Percentiles rank a stretch among this genome's conserved stretches.
These are phyloP conservation scores for Arxiozyma slooffiae DNA, from an alignment of 1,139 yeast species.

Conservation along the genomic window DNA sequence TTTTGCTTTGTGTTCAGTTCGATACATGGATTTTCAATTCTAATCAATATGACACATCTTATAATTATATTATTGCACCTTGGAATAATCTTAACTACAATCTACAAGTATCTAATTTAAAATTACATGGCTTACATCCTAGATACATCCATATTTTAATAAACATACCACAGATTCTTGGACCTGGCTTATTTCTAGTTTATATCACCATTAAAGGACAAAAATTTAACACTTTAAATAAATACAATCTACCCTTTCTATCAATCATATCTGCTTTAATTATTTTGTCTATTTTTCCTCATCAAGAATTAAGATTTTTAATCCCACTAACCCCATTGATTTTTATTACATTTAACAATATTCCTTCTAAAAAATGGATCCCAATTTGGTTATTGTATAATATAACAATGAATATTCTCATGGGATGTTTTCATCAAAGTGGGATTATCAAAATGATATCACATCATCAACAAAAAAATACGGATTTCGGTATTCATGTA, in stretches of 20 bases:
- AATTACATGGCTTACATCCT: constrained; percentile 77
- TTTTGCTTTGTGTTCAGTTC: constrained; percentile 34
- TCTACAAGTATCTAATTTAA: constrained; percentile 45
- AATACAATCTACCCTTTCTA: constrained; percentile 39
- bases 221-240: constrained; percentile 4
- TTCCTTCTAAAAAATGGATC: constrained; percentile 25
- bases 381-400: constrained; percentile 64
- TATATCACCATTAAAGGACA: constrained; percentile 13
- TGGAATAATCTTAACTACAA: constrained; percentile 70
- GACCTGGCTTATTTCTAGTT: constrained; percentile 53
- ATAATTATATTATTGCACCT: constrained; percentile 52
- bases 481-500: constrained; percentile 35
- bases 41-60: neutral
- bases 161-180: constrained; percentile 71
- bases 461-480: constrained; percentile 21
- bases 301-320: constrained; percentile 83
- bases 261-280: constrained; percentile 53
- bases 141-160: constrained; percentile 61
- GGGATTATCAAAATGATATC: constrained; percentile 69
- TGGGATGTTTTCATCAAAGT: constrained; percentile 84
- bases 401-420: constrained; percentile 44
- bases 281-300: constrained; percentile 64
- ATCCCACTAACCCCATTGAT: constrained; percentile 67
- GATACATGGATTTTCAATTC: neutral
- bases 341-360: constrained; percentile 40